Evolutionary conservation across 23 red algal species (phyloP), one percentile per base, ranked within the genome.

Genomic region (Gracilaria vermiculophylla): DNA sequence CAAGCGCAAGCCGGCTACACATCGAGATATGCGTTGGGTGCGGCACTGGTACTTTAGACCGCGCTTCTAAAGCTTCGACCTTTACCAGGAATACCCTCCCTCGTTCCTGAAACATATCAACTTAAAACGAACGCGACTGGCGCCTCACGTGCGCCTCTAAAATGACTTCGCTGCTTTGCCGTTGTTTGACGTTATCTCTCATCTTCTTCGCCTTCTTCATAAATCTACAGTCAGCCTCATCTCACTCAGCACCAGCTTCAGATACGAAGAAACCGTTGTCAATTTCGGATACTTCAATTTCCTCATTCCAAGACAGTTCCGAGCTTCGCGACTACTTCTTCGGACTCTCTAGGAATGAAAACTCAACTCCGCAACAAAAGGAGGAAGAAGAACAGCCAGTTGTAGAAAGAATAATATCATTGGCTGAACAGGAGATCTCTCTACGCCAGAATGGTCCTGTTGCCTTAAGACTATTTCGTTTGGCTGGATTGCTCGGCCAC

Each of bases 401-500:
- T 27, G 4, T 48, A 42, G 67, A 73, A 27, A 28, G 13, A 12
- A 36, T 73, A 14, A 73, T 73, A 73, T 42, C 36, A 48, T 29
- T 73, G 39, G 67, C 67, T 47, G 67, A 73, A 47, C 28, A 48
- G 42, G 37, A 73, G 40, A 73, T 73, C 32, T 73, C 67, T 27
- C 0, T 45, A 5, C 67, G 37, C n/a, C 76, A 79, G 45, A 49
- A 79, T 55, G 48, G 49, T 41, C 5, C 5, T 42, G 35, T 5
- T 45, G 80, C 58, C 42, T 17, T 69, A 14, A 65, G 25, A 69
- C 17, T 67, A 67, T 91, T 91, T 48, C 87, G 87, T 34, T 60
- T 91, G 24, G 87, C 87, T 8, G 57, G 57, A 10, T 66, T 91
- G 53, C 75, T 91, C 5, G 87, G 87, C 61, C 87, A 91, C 50